Conservation (phyloP, 768 basidiomycete genomes). For the Leccinum barrowsii region DNA sequence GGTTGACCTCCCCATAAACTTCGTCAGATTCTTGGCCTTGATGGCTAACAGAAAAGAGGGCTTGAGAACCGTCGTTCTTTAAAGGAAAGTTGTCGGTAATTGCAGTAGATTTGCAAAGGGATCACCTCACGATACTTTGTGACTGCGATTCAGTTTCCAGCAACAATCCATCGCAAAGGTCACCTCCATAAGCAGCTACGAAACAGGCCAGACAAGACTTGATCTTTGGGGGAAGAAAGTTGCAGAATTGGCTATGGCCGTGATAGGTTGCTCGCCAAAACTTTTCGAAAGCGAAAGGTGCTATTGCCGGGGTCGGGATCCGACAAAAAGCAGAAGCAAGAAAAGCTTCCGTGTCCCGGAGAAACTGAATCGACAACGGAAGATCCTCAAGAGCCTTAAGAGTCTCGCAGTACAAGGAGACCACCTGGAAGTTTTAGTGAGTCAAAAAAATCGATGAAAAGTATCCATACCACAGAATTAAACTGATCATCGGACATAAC, state of each 20-base stretch:
- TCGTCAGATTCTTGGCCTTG: constrained; percentile 9
- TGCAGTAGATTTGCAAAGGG: constrained; percentile 5
- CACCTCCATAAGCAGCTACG: constrained; percentile 45
- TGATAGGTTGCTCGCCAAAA: constrained; percentile 62
- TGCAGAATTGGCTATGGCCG: constrained; percentile 34
- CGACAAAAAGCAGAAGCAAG: constrained; percentile 50
- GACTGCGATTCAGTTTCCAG: constrained; percentile 36
- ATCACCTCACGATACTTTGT: constrained; percentile 28
- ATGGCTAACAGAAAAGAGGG: background rate
- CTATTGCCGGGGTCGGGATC: constrained; percentile 44
- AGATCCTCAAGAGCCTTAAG: constrained; percentile 38
- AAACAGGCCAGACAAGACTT: constrained; percentile 44
- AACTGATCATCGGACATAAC: constrained; percentile 43
- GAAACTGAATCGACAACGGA: constrained; percentile 38
- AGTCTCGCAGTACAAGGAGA: constrained; percentile 43
- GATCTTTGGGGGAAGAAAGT: constrained; percentile 40
- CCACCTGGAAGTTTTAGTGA: constrained; percentile 18
- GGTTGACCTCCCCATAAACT: constrained; percentile 22
- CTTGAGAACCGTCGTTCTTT: constrained; percentile 9
- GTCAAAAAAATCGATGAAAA: background rate
- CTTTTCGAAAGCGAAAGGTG: constrained; percentile 48
- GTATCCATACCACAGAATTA: constrained; percentile 42
- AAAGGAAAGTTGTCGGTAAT: constrained; percentile 17
- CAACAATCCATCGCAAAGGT: constrained; percentile 44
- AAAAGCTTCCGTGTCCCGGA: constrained; percentile 43